Evolutionary conservation across 2,329 filamentous ascomycete genomes (phyloP).

Genomic region (Hypoxylon sp.): DNA sequence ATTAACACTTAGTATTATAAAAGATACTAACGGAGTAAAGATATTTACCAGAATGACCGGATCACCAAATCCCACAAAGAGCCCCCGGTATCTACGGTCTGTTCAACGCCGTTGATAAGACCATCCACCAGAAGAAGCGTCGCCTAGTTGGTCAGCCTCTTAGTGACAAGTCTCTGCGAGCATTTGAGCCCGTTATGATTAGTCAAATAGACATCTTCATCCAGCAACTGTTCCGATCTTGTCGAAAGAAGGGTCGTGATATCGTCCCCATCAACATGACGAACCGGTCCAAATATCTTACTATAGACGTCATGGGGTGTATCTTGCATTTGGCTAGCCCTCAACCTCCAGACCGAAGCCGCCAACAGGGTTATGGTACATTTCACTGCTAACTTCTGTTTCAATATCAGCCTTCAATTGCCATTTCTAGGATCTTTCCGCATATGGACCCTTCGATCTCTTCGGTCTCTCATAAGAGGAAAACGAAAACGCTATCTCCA

Average conservation of each 20-base stretch:
- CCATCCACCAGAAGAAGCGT: constrained; percentile 21
- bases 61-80: constrained; percentile 28
- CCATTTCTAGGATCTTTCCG: background rate
- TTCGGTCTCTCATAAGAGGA: constrained; percentile 1
- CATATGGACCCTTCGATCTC: background rate
- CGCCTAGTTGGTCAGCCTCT: constrained; percentile 1
- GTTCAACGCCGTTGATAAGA: constrained; percentile 23
- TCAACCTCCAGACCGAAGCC: constrained; percentile 10
- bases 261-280: background rate
- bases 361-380: background rate
- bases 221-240: constrained; percentile 4
- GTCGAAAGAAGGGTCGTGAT: background rate
- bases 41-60: constrained; percentile 31
- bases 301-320: constrained; percentile 21
- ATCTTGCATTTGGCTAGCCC: constrained; percentile 18
- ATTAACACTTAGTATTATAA: background rate
- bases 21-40: constrained; percentile 11
- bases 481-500: background rate
- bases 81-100: constrained; percentile 13
- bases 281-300: constrained; percentile 7
- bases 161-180: constrained; percentile 10
- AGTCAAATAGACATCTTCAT: constrained; percentile 20
- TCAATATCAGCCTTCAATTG: background rate
- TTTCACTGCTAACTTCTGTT: background rate
- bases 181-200: constrained; percentile 18